Conservation (phyloP, 1,284 basidiomycete genomes). For the Trichosporon ovoides region DNA sequence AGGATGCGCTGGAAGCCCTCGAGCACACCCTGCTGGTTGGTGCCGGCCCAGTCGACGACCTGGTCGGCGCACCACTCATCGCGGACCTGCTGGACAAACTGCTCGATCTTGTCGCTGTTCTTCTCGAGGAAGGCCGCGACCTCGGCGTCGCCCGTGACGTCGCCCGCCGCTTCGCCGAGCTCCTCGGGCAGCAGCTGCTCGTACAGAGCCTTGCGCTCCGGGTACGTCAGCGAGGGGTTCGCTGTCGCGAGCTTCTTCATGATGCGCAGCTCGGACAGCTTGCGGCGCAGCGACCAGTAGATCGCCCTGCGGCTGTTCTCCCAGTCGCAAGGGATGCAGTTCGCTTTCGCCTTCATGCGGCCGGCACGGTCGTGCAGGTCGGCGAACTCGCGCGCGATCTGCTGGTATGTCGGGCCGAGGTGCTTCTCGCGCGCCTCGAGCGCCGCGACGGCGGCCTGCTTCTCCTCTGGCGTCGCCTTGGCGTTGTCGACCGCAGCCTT, state of each 20-base stretch:
- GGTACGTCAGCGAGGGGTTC: conserved; percentile 45
- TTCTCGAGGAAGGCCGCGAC: conserved; percentile 48
- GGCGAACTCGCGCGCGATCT: conserved; percentile 88
- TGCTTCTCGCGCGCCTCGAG: conserved; percentile 74
- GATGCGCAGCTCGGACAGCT: conserved; percentile 52
- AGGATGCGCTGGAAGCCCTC: conserved; percentile 43
- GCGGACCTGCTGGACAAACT: conserved; percentile 34
- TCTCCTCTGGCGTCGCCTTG: conserved; percentile 66
- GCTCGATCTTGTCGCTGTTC: conserved; percentile 34
- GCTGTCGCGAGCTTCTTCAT: conserved; percentile 46
- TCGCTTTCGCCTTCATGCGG: conserved; percentile 97
- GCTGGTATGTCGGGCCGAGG: conserved; percentile 84
- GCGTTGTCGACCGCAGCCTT: conserved; percentile 74
- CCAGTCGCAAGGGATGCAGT: conserved; percentile 77
- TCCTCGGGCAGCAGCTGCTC: conserved; percentile 40
- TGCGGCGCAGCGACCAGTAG: conserved; percentile 83
- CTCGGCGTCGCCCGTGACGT: conserved; percentile 31
- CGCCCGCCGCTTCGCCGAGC: conserved; percentile 3
- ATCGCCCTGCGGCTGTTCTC: conserved; percentile 84
- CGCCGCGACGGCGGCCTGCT: conserved; percentile 61
- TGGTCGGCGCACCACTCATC: conserved; percentile 42
- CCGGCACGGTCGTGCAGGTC: conserved; percentile 90
- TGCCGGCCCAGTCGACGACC: conserved; percentile 38
- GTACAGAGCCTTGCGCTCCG: conserved; percentile 42
- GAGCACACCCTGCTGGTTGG: conserved; percentile 44